Evolutionary conservation across 2,329 filamentous ascomycete species (phyloP), one percentile per base, ranked within the genome.

Genomic region (Dichotomopilus funicola): DNA sequence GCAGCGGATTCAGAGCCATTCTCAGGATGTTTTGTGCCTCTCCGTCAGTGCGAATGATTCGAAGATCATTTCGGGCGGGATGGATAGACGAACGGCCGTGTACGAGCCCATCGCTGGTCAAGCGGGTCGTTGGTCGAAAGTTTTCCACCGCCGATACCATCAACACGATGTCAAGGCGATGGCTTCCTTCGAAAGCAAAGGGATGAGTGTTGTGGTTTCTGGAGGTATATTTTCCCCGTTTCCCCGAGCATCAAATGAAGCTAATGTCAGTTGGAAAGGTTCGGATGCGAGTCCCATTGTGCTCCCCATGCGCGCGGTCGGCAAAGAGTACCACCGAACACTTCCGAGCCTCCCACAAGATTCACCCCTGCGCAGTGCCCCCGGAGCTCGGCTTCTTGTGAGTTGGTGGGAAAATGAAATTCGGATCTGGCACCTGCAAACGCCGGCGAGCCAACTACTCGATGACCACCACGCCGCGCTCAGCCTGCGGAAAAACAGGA

Each of bases 81-180:
- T 96, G 77, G 94, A 99, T 68, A 85, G 89, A 62, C 82, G 88
- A 60, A 95, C 94, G 2, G 87, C 91, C 5, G 76, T 92, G 46
- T 96, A 95, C 73, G 88, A 85, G 69, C 83, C 85, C 62, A 78
- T 79, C 48, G 73, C 76, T 55, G 78, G 79, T 46, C 76, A 81
- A 27, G 79, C 78, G 56, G 76, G 78, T 52, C 82, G 86, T 67
- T 99, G 94, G 94, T 82, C 82, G 56, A 92, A 94, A 70, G 79
- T 89, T n/a, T 88, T 84, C 71, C 90, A 95, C 67, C 81, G 89
- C 62, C 81, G 90, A 66, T 91, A 92, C 67, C 94, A 99, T 68
- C 83, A 87, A 46, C 91, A 97, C 70, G 94, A 99, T 73, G 91
- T 97, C 65, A 97, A 97, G 74, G 83, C 90, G 1, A 89, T 97